Conservation (phyloP, 2,329 filamentous ascomycete genomes). For the Cladophialophora bantiana region DNA sequence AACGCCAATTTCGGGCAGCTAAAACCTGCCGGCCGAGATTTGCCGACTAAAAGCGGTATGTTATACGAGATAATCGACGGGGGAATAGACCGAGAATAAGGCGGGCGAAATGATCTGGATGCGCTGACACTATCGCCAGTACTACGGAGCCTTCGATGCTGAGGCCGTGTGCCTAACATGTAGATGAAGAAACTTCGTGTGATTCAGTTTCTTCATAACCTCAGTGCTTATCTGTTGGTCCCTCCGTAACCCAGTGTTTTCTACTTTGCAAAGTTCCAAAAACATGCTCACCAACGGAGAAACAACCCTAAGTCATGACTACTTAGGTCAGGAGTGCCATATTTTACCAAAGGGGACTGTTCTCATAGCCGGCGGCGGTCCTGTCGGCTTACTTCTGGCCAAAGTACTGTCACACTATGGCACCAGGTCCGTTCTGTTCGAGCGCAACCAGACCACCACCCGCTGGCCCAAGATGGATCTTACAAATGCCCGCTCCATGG, state of each 20-base stretch:
- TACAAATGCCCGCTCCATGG: constrained; percentile 49
- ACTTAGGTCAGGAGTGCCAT: neutral
- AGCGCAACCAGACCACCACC: constrained; percentile 43
- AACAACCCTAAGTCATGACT: neutral
- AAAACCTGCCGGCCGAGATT: neutral
- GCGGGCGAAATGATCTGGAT: neutral
- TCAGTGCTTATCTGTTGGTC: no score
- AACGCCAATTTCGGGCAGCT: neutral
- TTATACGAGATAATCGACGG: neutral
- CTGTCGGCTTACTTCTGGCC: constrained; percentile 54
- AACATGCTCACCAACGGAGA: neutral
- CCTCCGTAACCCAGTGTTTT: no score
- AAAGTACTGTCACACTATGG: constrained; percentile 28
- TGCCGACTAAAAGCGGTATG: neutral
- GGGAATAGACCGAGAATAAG: neutral
- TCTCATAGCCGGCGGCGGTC: constrained; percentile 57
- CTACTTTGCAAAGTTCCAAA: neutral
- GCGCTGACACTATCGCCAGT: neutral
- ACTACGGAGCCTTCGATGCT: neutral
- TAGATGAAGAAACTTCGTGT: neutral
- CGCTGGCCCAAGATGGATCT: constrained; percentile 51
- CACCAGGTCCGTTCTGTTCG: constrained; percentile 40
- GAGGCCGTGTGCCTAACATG: neutral
- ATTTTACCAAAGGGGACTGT: constrained; percentile 40
- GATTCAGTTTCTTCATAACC: neutral